Evolutionary conservation across 495 filamentous ascomycete species (phyloP).

Genomic region (Aspergillus affinis): DNA sequence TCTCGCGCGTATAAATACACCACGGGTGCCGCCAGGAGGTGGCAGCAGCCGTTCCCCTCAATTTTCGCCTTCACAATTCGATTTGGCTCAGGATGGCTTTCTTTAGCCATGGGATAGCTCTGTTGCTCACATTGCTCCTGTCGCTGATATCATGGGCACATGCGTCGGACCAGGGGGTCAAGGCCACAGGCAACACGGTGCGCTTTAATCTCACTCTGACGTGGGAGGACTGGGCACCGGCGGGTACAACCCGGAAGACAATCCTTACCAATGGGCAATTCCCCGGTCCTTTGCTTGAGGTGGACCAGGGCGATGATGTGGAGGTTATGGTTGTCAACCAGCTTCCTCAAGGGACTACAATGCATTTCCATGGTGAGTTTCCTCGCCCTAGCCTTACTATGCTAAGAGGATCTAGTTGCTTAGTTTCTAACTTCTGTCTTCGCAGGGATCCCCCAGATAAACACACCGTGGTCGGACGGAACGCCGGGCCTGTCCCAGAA

Average conservation of each 20-base stretch:
- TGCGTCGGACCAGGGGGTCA: constrained; percentile 2
- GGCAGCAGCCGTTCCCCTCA: not conserved
- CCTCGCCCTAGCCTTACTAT: not conserved
- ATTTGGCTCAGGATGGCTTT: constrained; percentile 3
- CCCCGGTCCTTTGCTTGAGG: constrained; percentile 53
- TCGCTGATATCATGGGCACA: constrained; percentile 8
- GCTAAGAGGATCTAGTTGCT: no score
- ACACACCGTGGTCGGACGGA: constrained; percentile 53
- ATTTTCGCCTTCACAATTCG: not conserved
- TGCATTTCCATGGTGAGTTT: constrained; percentile 51
- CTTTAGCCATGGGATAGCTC: constrained; percentile 3
- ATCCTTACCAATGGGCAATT: constrained; percentile 58
- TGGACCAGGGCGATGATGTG: constrained; percentile 56
- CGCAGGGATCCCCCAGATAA: constrained; percentile 17
- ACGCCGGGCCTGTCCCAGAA: constrained; percentile 50
- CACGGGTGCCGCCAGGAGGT: no score
- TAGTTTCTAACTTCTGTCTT: constrained; percentile 3
- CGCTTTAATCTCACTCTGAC: constrained; percentile 20
- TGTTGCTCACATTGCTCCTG: constrained; percentile 10
- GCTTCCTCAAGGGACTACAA: constrained; percentile 44
- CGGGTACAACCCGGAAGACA: constrained; percentile 34
- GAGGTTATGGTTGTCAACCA: constrained; percentile 57
- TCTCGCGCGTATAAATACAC: not conserved
- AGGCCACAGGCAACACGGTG: constrained; percentile 13
- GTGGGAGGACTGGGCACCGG: constrained; percentile 18